Conservation (phyloP, 2,329 filamentous ascomycete genomes). For the Alternaria sp. region DNA sequence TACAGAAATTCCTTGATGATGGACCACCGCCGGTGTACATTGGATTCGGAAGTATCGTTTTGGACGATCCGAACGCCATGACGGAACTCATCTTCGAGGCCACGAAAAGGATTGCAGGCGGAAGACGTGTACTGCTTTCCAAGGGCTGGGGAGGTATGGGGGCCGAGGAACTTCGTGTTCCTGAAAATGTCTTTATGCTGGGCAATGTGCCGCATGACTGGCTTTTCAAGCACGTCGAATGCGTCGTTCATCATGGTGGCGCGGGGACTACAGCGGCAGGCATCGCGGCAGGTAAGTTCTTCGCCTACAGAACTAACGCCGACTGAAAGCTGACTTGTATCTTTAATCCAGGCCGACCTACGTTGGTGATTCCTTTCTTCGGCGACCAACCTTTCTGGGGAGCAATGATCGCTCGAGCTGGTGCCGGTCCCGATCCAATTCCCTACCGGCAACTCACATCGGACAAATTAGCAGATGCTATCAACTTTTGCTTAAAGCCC, state of each 20-base stretch:
- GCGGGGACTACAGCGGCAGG: conserved; percentile 85
- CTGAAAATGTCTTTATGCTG: conserved; percentile 53
- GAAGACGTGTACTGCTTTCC: conserved; percentile 59
- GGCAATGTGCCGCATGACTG: conserved; percentile 86
- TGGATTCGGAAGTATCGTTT: conserved; percentile 64
- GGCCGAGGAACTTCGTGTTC: neutral
- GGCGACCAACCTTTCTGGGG: conserved; percentile 64
- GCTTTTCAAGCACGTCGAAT: conserved; percentile 79
- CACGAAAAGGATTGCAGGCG: conserved; percentile 33
- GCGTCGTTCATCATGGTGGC: conserved; percentile 83
- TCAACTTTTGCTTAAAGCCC: conserved; percentile 53
- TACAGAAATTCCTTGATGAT: conserved; percentile 54
- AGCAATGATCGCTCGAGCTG: conserved; percentile 56
- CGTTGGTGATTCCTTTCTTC: conserved; percentile 80
- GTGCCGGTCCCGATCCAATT: conserved; percentile 60
- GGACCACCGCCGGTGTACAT: conserved; percentile 62
- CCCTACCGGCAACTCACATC: conserved; percentile 49
- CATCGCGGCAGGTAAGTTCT: neutral
- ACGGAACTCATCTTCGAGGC: conserved; percentile 56
- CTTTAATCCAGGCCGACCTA: conserved; percentile 72
- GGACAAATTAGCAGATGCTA: conserved; percentile 54
- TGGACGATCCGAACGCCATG: conserved; percentile 57
- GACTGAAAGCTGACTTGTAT: too few relatives aligned
- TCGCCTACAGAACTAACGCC: too few relatives aligned
- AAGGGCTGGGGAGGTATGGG: conserved; percentile 44